These are phyloP conservation scores for Coemansia sp. DNA, from an alignment of 371 early-diverging fungal genomes.

Conservation along the genomic window DNA sequence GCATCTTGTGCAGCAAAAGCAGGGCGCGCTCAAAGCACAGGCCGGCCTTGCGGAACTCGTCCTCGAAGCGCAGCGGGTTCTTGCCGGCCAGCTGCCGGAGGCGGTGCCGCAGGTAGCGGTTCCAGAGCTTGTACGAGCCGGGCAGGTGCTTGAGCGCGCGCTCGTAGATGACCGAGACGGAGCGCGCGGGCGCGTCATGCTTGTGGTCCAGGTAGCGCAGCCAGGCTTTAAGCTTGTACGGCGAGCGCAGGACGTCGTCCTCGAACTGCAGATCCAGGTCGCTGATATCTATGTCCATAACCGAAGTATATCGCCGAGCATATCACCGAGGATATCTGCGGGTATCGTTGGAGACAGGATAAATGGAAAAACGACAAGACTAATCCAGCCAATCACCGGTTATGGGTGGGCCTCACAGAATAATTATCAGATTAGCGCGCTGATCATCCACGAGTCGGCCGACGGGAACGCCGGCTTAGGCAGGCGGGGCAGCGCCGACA, in stretches of 20 bases:
- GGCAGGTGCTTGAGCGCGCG: constrained; percentile 86
- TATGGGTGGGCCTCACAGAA: no score
- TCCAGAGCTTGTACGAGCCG: constrained; percentile 96
- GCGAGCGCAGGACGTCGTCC: constrained; percentile 85
- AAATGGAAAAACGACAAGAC: no score
- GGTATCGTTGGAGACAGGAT: no score
- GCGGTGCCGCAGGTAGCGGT: constrained; percentile 78
- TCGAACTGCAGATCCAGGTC: constrained; percentile 66
- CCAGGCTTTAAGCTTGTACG: constrained; percentile 82
- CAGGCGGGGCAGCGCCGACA: constrained; percentile 2
- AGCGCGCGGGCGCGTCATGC: constrained; percentile 50
- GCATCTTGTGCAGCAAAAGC: constrained; percentile 90
- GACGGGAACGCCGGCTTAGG: constrained; percentile 3
- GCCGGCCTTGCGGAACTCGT: constrained; percentile 67
- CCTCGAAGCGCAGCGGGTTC: constrained; percentile 55
- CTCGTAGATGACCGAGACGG: constrained; percentile 72
- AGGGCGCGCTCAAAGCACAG: constrained; percentile 83
- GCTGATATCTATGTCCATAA: constrained; percentile 35
- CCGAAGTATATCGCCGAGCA: no score
- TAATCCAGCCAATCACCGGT: no score
- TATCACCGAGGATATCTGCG: no score
- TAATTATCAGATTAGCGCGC: background rate
- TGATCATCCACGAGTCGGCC: constrained; percentile 5
- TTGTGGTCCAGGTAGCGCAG: constrained; percentile 89
- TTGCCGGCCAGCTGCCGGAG: constrained; percentile 48